Evolutionary conservation across 805 yeast species (phyloP), one percentile per base, ranked within the genome.

Genomic region (Kodamaea hsintzibuensis): DNA sequence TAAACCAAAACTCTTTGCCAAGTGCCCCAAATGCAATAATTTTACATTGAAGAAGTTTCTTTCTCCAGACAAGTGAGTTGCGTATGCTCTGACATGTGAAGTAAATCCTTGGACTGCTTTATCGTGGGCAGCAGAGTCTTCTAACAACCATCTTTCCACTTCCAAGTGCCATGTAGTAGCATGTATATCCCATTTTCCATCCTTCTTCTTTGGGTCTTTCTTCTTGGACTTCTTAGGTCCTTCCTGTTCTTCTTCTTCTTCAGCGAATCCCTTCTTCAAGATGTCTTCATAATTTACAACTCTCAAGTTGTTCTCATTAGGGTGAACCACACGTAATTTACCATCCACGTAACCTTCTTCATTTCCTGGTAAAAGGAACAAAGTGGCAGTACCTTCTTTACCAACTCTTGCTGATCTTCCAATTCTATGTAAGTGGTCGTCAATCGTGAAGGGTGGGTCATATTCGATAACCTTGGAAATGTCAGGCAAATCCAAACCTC

Each of bases 371-470:
- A 93, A 74, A 42, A 95, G 74, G 64, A 93, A 91, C 54, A 95
- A 70, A 1, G 84, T 68, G 1, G 98, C 88, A 39, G 79, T 79
- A 68, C 99, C 99, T 40, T 75, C 70, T 45, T 84, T 81, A 58
- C 99, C 99, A n/a, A 96, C 96, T 74, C 99, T 85, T 7, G 99
- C 99, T 10, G 98, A 91, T 76, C 99, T 85, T 51, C 99, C 99
- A 53, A 92, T 89, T 70, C 99, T 82, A 70, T 95, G 99, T 55
- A 95, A 76, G 78, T 95, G 99, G 67, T 95, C 99, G 58, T 91
- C 98, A 4, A 91, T 78, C 1, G 95, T 82, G 65, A 93, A 92
- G 4, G 99, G 97, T 2, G 99, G 97, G 67, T 95, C 99, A 62
- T 85, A 87, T 69, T 95, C 99, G 16, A 95, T 78, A 33, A 95